These are phyloP conservation scores for Tricholomella constricta DNA, from an alignment of 768 basidiomycete genomes.

Conservation along the genomic window DNA sequence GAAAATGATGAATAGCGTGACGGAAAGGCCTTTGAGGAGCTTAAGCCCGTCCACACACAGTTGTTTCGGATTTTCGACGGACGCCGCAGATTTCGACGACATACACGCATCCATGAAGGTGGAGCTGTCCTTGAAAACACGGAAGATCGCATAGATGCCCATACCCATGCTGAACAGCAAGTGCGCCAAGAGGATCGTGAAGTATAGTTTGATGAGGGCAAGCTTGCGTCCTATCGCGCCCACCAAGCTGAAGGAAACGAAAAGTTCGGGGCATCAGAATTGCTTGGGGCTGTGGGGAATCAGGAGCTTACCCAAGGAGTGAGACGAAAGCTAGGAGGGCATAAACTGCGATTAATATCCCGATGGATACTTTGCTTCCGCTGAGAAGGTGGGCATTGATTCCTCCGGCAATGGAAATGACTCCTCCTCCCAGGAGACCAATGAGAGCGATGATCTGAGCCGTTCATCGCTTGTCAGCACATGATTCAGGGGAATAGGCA, in stretches of 20 bases:
- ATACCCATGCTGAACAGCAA: slow-evolving; percentile 46
- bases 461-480: background rate
- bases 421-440: slow-evolving; percentile 45
- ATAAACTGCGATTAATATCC: slow-evolving; percentile 45
- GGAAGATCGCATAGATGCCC: slow-evolving; percentile 46
- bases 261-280: background rate
- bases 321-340: slow-evolving; percentile 44
- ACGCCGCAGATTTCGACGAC: slow-evolving; percentile 5
- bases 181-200: slow-evolving; percentile 42
- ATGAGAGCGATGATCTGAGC: slow-evolving; percentile 45
- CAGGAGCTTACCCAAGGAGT: slow-evolving; percentile 40
- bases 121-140: slow-evolving; percentile 42
- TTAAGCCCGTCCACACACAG: slow-evolving; percentile 41
- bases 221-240: slow-evolving; percentile 44
- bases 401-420: slow-evolving; percentile 38
- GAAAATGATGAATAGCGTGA: slow-evolving; percentile 43
- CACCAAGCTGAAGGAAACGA: slow-evolving; percentile 33
- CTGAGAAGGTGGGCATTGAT: slow-evolving; percentile 14
- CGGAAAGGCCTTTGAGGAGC: slow-evolving; percentile 43
- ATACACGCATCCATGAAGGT: slow-evolving; percentile 41
- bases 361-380: slow-evolving; percentile 41
- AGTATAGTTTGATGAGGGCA: slow-evolving; percentile 43
- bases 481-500: background rate
- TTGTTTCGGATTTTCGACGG: slow-evolving; percentile 21
- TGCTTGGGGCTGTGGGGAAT: background rate